These are phyloP conservation scores for Chenopodium suecicum DNA, from an alignment of 148 eudicot genomes.

Conservation along the genomic window DNA sequence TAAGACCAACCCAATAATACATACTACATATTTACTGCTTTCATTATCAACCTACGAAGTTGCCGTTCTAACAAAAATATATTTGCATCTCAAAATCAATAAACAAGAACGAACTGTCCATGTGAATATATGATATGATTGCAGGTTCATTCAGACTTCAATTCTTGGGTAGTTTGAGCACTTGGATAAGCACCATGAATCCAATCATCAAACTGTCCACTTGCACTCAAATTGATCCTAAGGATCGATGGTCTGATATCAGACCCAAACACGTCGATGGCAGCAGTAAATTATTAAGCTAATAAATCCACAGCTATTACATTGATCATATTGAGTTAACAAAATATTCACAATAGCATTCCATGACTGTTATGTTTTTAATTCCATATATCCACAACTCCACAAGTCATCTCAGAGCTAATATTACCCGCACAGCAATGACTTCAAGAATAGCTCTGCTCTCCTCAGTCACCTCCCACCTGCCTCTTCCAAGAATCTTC, in stretches of 20 bases:
- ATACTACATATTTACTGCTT: no score
- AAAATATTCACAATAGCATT: neutral
- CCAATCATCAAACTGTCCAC: neutral
- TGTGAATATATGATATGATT: no score
- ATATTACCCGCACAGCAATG: neutral
- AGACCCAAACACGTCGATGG: neutral
- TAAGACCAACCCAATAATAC: no score
- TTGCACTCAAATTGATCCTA: neutral
- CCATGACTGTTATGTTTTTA: neutral
- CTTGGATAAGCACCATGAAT: no score
- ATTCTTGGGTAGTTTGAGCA: no score
- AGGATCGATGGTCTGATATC: no score
- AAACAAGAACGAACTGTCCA: no score
- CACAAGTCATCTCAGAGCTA: neutral
- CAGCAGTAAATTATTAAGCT: neutral
- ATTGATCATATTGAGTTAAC: neutral
- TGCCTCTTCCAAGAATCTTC: conserved; percentile 99
- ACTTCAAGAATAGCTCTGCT: neutral
- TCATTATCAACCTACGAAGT: no score
- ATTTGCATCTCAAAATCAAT: no score
- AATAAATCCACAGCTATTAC: neutral
- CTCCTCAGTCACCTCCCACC: conserved; percentile 74
- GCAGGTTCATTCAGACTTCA: no score
- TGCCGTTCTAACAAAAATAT: no score
- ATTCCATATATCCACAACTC: neutral